phyloP scores from a whole-genome alignment of 768 basidiomycete genomes.

The Lentinula detonsa region DNA sequence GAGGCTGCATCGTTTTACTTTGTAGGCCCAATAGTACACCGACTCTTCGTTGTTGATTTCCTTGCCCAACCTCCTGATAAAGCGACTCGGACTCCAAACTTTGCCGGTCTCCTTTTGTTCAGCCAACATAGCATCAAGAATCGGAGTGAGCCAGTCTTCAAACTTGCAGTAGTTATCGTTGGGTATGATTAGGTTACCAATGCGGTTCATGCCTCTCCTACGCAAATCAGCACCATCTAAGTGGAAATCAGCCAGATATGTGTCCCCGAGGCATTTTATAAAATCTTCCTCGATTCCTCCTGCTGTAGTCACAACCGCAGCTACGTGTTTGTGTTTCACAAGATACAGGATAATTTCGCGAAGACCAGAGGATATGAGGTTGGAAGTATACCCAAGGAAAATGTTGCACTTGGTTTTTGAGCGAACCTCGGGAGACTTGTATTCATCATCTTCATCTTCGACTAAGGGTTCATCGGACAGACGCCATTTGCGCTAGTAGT shows the following conservation, averaged over 20 bases:
- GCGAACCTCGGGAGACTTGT: constrained; percentile 50
- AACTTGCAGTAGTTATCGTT: constrained; percentile 99
- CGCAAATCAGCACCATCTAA: constrained; percentile 87
- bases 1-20: constrained; percentile 53
- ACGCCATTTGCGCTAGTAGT: constrained; percentile 73
- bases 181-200: constrained; percentile 93
- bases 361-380: constrained; percentile 95
- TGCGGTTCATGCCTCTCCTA: constrained; percentile 89
- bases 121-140: constrained; percentile 82
- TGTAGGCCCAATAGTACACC: constrained; percentile 99
- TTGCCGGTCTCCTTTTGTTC: constrained; percentile 71
- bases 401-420: constrained; percentile 75
- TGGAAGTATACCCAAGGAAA: constrained; percentile 98
- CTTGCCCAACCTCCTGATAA: constrained; percentile 90
- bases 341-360: constrained; percentile 90
- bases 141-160: constrained; percentile 98
- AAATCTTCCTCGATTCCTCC: constrained; percentile 99
- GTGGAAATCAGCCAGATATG: constrained; percentile 90
- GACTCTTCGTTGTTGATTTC: constrained; percentile 97
- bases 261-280: constrained; percentile 97
- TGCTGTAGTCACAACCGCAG: constrained; percentile 91
- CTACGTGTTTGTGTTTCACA: constrained; percentile 88
- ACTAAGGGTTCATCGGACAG: constrained; percentile 77
- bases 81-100: constrained; percentile 91
- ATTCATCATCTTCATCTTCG: constrained; percentile 68